Conservation (phyloP, 192 early-diverging fungal genomes). For the Obelidium mucronatum region DNA sequence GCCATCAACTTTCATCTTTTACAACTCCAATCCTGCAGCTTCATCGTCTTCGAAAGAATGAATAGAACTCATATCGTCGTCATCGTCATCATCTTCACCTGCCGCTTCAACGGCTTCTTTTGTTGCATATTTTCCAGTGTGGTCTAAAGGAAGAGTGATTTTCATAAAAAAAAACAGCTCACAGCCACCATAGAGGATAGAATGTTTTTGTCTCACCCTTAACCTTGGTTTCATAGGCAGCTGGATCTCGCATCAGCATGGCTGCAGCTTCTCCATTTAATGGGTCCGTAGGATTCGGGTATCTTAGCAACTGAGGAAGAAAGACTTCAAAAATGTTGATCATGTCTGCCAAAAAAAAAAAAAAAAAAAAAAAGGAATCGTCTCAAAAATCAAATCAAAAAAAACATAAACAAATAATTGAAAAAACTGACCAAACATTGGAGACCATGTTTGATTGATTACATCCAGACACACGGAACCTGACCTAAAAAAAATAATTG, state of each 20-base stretch:
- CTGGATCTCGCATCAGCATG: slow-evolving; percentile 92
- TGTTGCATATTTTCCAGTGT: slow-evolving; percentile 82
- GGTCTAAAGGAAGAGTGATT: slow-evolving; percentile 61
- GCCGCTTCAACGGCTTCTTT: slow-evolving; percentile 86
- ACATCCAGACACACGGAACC: slow-evolving; percentile 99
- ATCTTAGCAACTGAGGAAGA: slow-evolving; percentile 94
- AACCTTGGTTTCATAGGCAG: slow-evolving; percentile 91
- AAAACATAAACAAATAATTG: neutral
- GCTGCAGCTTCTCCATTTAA: slow-evolving; percentile 99
- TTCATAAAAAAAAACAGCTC: neutral
- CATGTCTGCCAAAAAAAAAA: too few species aligned
- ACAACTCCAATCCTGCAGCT: slow-evolving; percentile 84
- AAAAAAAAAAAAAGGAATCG: too few species aligned
- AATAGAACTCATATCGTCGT: slow-evolving; percentile 83
- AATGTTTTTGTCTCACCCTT: slow-evolving; percentile 82
- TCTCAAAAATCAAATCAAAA: neutral
- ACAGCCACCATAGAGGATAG: neutral
- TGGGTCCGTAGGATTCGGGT: slow-evolving; percentile 99
- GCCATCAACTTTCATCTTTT: neutral
- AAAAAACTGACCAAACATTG: slow-evolving; percentile 89
- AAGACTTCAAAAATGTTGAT: slow-evolving; percentile 99
- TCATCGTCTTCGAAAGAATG: slow-evolving; percentile 85
- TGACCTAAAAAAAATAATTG: slow-evolving; percentile 67
- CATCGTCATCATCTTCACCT: slow-evolving; percentile 55
- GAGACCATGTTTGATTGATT: slow-evolving; percentile 99